Conservation (phyloP, 1,284 basidiomycete species). For the Puccinia polysora region DNA sequence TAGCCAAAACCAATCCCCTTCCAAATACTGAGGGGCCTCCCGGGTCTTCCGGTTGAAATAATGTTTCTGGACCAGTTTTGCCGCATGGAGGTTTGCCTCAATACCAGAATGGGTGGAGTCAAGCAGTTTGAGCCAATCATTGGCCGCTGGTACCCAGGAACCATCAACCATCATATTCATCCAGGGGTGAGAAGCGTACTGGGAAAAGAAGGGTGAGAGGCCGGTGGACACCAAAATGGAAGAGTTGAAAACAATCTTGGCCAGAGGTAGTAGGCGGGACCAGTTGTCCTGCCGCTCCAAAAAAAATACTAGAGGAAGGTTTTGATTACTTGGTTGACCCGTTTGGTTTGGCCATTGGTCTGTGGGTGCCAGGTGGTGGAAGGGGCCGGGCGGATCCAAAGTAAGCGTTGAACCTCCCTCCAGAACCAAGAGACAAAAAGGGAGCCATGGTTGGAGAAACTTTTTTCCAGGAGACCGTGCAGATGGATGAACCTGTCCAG, state of each 20-base stretch:
- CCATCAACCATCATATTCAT: background rate
- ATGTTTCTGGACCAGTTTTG: background rate
- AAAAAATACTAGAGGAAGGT: slow-evolving; percentile 6
- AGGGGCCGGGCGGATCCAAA: background rate
- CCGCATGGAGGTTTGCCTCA: background rate
- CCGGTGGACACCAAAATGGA: slow-evolving; percentile 7
- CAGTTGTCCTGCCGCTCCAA: slow-evolving; percentile 42
- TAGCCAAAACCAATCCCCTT: too few species aligned
- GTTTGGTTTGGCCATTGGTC: slow-evolving; percentile 24
- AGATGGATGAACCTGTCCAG: background rate
- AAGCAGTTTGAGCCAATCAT: background rate
- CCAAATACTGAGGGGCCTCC: background rate
- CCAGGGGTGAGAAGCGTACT: background rate
- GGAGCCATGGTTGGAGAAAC: background rate
- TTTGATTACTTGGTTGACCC: slow-evolving; percentile 10
- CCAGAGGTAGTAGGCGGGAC: slow-evolving; percentile 18
- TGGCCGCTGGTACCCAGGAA: background rate
- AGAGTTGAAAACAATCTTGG: slow-evolving; percentile 26
- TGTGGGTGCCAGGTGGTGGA: slow-evolving; percentile 34
- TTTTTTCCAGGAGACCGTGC: background rate
- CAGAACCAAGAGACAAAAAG: slow-evolving; percentile 19
- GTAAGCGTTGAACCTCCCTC: background rate
- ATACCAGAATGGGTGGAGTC: background rate
- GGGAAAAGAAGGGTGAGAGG: slow-evolving; percentile 37
- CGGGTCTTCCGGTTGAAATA: background rate